Percentiles rank a stretch among this genome's conserved stretches.
phyloP scores from a whole-genome alignment of 108 stramenopile species.

The Stephanodiscus triporus region DNA sequence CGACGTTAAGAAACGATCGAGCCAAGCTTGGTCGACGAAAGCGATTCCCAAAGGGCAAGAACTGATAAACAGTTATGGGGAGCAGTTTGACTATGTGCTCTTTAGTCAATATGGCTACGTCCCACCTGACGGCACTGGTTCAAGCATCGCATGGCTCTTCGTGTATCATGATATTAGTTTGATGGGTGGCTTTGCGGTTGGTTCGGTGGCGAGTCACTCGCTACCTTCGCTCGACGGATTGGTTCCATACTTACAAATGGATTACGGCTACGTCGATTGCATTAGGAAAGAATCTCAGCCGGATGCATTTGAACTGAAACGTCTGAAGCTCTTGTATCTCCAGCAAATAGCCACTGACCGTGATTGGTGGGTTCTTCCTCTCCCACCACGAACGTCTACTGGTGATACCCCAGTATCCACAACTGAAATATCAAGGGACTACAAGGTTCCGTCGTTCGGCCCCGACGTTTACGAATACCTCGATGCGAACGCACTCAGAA shows the following conservation, averaged over 20 bases:
- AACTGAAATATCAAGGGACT: slow-evolving; percentile 3
- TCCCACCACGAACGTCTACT: slow-evolving; percentile 10
- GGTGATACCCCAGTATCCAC: slow-evolving; percentile 12
- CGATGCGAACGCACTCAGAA: slow-evolving; percentile 7
- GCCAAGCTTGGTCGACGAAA: slow-evolving; percentile 16
- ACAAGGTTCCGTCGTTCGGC: slow-evolving; percentile 21
- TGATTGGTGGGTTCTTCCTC: slow-evolving; percentile 3
- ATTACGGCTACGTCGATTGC: slow-evolving; percentile 24
- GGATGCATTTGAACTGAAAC: slow-evolving; percentile 16
- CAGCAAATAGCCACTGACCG: slow-evolving; percentile 5
- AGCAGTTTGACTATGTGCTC: slow-evolving; percentile 8
- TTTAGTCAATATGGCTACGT: slow-evolving; percentile 21
- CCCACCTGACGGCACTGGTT: slow-evolving; percentile 12
- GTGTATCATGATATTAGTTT: slow-evolving; percentile 10
- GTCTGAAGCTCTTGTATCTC: slow-evolving; percentile 16
- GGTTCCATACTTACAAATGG: slow-evolving; percentile 15
- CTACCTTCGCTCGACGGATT: slow-evolving; percentile 1
- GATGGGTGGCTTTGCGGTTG: not conserved
- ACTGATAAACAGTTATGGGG: slow-evolving; percentile 14
- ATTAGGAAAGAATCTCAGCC: slow-evolving; percentile 11
- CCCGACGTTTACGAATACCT: slow-evolving; percentile 11
- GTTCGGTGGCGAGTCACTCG: not conserved
- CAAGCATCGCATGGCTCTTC: slow-evolving; percentile 4
- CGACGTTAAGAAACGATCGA: slow-evolving; percentile 6
- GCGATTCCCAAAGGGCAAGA: slow-evolving; percentile 13